Conservation (phyloP, 2,329 filamentous ascomycete genomes). For the Passalora sequoiae region DNA sequence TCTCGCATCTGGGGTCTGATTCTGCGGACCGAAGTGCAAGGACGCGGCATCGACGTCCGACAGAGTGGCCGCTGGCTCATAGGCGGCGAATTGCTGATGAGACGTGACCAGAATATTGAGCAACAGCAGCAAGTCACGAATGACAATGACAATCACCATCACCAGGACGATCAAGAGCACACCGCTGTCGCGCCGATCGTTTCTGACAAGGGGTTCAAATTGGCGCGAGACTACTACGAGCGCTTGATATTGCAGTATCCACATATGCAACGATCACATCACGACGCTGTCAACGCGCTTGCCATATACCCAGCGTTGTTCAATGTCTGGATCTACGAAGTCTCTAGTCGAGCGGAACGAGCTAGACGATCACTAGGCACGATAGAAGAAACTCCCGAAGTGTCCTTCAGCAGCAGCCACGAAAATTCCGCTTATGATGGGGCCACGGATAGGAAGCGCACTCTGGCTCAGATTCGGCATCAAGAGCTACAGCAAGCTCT, state of each 20-base stretch:
- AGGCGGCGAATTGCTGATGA: constrained; percentile 77
- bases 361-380: constrained; percentile 27
- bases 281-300: constrained; percentile 55
- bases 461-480: constrained; percentile 6
- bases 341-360: constrained; percentile 56
- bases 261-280: constrained; percentile 57
- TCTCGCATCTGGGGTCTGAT: constrained; percentile 71
- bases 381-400: constrained; percentile 5
- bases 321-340: constrained; percentile 72
- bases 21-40: constrained; percentile 55
- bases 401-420: not conserved
- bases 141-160: constrained; percentile 3
- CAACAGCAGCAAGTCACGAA: not conserved
- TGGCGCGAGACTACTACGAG: constrained; percentile 67
- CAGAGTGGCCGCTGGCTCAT: constrained; percentile 70
- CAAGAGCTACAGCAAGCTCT: constrained; percentile 54
- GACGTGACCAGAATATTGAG: constrained; percentile 34
- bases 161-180: constrained; percentile 7
- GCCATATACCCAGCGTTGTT: constrained; percentile 81
- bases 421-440: constrained; percentile 4
- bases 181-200: constrained; percentile 6
- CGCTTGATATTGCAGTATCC: constrained; percentile 72
- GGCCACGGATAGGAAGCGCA: constrained; percentile 28
- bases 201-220: constrained; percentile 47
- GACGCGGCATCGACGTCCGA: constrained; percentile 61